phyloP scores from a whole-genome alignment of 257 asterid genomes.

The Fraxinus anomala region DNA sequence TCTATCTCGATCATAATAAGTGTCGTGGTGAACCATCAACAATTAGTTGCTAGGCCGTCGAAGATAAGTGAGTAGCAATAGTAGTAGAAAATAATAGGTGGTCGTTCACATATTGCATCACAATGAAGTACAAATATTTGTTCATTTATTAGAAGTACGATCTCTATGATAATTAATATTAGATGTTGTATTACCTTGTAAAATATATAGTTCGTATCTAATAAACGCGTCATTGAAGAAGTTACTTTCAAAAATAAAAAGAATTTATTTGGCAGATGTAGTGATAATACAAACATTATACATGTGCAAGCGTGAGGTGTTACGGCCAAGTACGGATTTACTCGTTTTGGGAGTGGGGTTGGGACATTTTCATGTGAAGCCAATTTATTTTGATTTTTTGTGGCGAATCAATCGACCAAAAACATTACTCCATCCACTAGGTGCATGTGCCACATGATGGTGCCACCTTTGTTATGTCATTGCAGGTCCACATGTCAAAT shows the following conservation, averaged over 20 bases:
- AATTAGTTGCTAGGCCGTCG: no score
- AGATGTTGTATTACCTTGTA: no score
- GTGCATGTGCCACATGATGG: conserved; percentile 29
- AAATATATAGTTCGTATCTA: neutral
- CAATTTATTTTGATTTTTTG: neutral
- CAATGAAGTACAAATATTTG: no score
- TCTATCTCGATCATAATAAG: no score
- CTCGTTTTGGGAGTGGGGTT: neutral
- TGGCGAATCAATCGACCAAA: neutral
- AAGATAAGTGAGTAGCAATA: neutral
- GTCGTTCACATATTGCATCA: no score
- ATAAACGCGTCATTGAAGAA: neutral
- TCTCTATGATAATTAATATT: no score
- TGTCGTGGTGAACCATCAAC: neutral
- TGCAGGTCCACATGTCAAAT: neutral
- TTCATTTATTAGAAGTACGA: no score
- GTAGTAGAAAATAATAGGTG: neutral
- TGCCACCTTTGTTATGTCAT: conserved; percentile 16
- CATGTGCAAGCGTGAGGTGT: conserved; percentile 24
- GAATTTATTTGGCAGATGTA: neutral
- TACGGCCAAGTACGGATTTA: conserved; percentile 39
- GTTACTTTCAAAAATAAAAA: neutral
- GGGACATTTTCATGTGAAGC: neutral
- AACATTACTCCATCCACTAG: conserved; percentile 6
- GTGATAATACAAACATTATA: neutral